Evolutionary conservation across 2,329 filamentous ascomycete genomes (phyloP).

Genomic region (Byssochlamys sp.): DNA sequence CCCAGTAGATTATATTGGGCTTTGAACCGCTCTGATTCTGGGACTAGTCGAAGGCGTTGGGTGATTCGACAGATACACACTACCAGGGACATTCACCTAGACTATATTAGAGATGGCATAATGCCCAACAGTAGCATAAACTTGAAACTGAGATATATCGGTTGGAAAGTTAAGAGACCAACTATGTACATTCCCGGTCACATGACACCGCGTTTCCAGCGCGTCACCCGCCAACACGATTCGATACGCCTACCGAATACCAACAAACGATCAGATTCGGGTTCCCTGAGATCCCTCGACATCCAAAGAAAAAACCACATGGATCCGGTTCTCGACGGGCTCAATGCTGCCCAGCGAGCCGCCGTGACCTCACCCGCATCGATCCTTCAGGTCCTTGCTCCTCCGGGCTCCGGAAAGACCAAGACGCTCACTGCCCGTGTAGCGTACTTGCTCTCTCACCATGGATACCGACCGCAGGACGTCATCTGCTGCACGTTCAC

Average conservation of each 20-base stretch:
- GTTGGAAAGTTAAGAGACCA: too few relatives aligned
- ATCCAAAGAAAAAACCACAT: slow-evolving; percentile 14
- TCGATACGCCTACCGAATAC: neutral
- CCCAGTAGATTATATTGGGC: too few relatives aligned
- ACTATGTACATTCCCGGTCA: slow-evolving; percentile 7
- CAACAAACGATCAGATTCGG: neutral
- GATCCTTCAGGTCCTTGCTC: slow-evolving; percentile 53
- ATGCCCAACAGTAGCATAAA: too few relatives aligned
- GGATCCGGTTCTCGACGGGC: slow-evolving; percentile 49
- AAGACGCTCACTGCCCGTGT: slow-evolving; percentile 89
- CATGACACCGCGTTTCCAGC: slow-evolving; percentile 19
- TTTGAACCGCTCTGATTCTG: too few relatives aligned
- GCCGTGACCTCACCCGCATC: slow-evolving; percentile 55
- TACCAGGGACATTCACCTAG: too few relatives aligned
- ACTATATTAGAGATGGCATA: too few relatives aligned
- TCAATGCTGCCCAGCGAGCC: slow-evolving; percentile 55
- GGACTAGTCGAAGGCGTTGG: too few relatives aligned
- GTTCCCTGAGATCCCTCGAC: neutral
- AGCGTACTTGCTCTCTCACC: slow-evolving; percentile 69
- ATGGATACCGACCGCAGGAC: slow-evolving; percentile 68
- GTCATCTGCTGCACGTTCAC: slow-evolving; percentile 95
- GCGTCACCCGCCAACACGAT: slow-evolving; percentile 8
- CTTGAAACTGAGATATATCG: too few relatives aligned
- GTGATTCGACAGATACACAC: too few relatives aligned
- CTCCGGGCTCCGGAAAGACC: slow-evolving; percentile 73